These are phyloP conservation scores for Tuber indicum DNA, from an alignment of 495 filamentous ascomycete species.

Conservation along the genomic window DNA sequence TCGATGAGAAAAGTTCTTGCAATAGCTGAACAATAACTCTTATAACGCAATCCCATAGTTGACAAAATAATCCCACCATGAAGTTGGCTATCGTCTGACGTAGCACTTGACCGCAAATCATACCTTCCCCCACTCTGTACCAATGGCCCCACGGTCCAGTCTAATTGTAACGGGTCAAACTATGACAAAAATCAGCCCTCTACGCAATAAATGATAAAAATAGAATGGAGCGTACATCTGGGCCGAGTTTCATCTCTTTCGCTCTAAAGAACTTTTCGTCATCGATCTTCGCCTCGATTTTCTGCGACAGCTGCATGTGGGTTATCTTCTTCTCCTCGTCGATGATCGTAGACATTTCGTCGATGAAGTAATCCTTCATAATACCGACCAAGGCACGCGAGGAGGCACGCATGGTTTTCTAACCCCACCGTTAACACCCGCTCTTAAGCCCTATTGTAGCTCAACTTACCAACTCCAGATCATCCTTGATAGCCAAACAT, in stretches of 20 bases:
- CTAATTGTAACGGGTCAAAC: conserved; percentile 84
- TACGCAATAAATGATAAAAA: conserved; percentile 9
- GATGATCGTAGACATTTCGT: conserved; percentile 91
- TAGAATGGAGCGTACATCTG: conserved; percentile 47
- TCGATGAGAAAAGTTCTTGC: conserved; percentile 93
- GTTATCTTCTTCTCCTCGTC: conserved; percentile 95
- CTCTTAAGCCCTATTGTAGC: not conserved
- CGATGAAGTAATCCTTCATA: conserved; percentile 89
- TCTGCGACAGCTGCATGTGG: conserved; percentile 72
- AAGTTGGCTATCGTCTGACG: conserved; percentile 74
- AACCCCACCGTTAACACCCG: conserved; percentile 5
- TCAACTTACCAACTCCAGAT: conserved; percentile 67
- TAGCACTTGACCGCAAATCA: conserved; percentile 70
- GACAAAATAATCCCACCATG: conserved; percentile 88
- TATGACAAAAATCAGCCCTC: conserved; percentile 22
- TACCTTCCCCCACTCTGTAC: conserved; percentile 94
- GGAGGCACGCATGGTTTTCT: conserved; percentile 84
- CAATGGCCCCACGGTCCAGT: conserved; percentile 87
- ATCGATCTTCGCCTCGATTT: conserved; percentile 83
- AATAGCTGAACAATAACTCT: conserved; percentile 84
- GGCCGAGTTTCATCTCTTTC: conserved; percentile 68
- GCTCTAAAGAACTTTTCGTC: conserved; percentile 86
- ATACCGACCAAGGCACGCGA: conserved; percentile 86
- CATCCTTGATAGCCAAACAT: conserved; percentile 90
- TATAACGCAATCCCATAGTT: conserved; percentile 85